Percentiles rank a stretch among this genome's conserved stretches.
These are phyloP conservation scores for Tetrahymena malaccensis DNA, from an alignment of 73 alveolate genomes.

Conservation along the genomic window DNA sequence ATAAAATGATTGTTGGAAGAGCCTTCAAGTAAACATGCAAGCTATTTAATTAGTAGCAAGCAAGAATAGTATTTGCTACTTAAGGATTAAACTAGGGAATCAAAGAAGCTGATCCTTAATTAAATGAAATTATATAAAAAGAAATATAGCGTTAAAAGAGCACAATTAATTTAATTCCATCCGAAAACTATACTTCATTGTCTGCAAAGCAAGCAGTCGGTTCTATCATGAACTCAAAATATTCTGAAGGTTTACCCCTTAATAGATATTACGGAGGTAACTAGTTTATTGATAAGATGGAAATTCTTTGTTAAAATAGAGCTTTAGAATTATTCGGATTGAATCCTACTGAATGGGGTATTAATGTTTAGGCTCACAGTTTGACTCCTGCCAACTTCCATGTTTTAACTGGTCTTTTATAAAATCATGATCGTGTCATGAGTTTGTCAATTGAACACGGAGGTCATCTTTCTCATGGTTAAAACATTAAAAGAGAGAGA, in stretches of 20 bases:
- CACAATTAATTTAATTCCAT: slow-evolving; percentile 51
- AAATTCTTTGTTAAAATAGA: slow-evolving; percentile 46
- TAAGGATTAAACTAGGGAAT: not conserved
- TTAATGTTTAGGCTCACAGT: slow-evolving; percentile 54
- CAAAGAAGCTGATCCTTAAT: slow-evolving; percentile 34
- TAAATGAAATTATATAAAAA: slow-evolving; percentile 22
- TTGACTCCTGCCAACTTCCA: slow-evolving; percentile 73
- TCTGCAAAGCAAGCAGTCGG: slow-evolving; percentile 53
- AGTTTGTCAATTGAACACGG: slow-evolving; percentile 64
- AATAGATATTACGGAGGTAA: slow-evolving; percentile 46
- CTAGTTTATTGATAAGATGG: slow-evolving; percentile 53
- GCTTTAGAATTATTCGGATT: slow-evolving; percentile 56
- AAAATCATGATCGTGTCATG: slow-evolving; percentile 61
- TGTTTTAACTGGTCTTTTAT: slow-evolving; percentile 49
- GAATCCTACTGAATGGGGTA: slow-evolving; percentile 63
- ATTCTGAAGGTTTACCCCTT: slow-evolving; percentile 51
- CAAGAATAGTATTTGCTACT: not conserved
- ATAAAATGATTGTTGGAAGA: not conserved
- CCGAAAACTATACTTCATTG: slow-evolving; percentile 55
- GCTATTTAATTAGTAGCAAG: not conserved
- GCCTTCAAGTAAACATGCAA: not conserved
- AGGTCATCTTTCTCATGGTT: slow-evolving; percentile 79
- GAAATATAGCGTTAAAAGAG: slow-evolving; percentile 43
- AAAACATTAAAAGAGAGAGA: slow-evolving; percentile 43
- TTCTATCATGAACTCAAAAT: slow-evolving; percentile 41